Evolutionary conservation across 352 stramenopile genomes (phyloP), one percentile per base, ranked within the genome.

Genomic region (Aphanomyces euteiches): DNA sequence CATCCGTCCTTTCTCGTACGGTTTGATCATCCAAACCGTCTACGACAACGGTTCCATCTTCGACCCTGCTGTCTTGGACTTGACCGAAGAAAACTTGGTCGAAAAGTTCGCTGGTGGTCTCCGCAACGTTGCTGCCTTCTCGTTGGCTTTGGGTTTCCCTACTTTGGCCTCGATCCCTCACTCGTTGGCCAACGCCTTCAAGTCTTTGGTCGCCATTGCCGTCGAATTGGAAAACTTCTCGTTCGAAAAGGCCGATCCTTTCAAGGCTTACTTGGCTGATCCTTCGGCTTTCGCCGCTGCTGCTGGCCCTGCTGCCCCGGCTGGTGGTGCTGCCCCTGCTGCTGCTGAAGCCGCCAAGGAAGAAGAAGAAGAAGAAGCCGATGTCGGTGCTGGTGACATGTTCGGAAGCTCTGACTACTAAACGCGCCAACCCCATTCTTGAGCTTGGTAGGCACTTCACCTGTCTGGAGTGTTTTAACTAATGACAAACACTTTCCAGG

Each of bases 31-130:
- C 76, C 79, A 90, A 69, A 82, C 80, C 58, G 96, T 99, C 47
- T 99, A 99, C 85, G 97, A 99, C 86, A 98, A 98, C 81, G 97
- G 97, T 68, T 98, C 93, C 73, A 89, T 99, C 74, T 99, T 99
- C 81, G 93, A 98, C 87, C 95, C 96, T 66, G 97, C 96, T 66
- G 96, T 99, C 12, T 83, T 99, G 54, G 97, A 99, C 81, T 92
- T 99, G 66, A 99, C 96, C 53, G 95, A 99, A 77, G 95, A 93
- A 50, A 96, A 99, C 81, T 82, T 99, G 39, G 89, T 87, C 69
- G 82, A 82, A 72, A 99, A 99, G 84, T 99, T 99, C 79, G 81
- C 92, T 60, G 85, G 81, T 71, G 97, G 95, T 70, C 83, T 99
- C 69, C 85, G 88, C 77, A 97, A 92, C 75, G 81, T 99, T 56